Conservation (phyloP, 768 basidiomycete genomes). For the Rossbeevera mucosa region DNA sequence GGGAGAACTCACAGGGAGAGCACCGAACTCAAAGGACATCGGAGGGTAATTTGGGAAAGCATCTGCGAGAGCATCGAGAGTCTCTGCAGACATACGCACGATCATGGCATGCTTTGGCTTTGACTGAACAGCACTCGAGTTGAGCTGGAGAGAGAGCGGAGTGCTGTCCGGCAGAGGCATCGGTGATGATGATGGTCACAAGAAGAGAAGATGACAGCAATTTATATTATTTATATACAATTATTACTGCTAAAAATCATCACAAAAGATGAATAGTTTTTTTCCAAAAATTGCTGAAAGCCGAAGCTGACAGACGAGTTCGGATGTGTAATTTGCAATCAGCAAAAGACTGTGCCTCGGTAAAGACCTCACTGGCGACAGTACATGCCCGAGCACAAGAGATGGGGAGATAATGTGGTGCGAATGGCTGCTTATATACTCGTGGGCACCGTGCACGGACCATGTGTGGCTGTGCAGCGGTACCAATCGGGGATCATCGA, state of each 20-base stretch:
- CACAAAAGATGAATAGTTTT: background rate
- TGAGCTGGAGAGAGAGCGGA: conserved; percentile 55
- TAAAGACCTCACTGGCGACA: conserved; percentile 94
- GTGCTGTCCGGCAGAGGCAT: conserved; percentile 63
- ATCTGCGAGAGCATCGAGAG: conserved; percentile 58
- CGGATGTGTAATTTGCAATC: conserved; percentile 98
- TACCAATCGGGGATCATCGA: background rate
- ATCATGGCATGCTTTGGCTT: conserved; percentile 72
- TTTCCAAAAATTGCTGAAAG: conserved; percentile 90
- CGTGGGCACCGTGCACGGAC: conserved; percentile 12
- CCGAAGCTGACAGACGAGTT: conserved; percentile 88
- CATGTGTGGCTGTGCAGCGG: conserved; percentile 8
- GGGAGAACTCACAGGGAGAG: conserved; percentile 47
- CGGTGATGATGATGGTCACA: conserved; percentile 42
- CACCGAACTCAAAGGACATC: conserved; percentile 60
- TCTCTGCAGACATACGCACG: conserved; percentile 68
- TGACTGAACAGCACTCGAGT: conserved; percentile 48
- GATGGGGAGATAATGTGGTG: conserved; percentile 38
- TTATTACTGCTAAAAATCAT: background rate
- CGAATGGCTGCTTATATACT: conserved; percentile 9
- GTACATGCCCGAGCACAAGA: conserved; percentile 96
- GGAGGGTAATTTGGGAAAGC: conserved; percentile 39
- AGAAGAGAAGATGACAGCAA: background rate
- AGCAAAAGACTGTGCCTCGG: conserved; percentile 95
- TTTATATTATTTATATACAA: background rate